Base-by-base conservation (phyloP, 768 basidiomycete species). In the Termitomyces sp. region DNA sequence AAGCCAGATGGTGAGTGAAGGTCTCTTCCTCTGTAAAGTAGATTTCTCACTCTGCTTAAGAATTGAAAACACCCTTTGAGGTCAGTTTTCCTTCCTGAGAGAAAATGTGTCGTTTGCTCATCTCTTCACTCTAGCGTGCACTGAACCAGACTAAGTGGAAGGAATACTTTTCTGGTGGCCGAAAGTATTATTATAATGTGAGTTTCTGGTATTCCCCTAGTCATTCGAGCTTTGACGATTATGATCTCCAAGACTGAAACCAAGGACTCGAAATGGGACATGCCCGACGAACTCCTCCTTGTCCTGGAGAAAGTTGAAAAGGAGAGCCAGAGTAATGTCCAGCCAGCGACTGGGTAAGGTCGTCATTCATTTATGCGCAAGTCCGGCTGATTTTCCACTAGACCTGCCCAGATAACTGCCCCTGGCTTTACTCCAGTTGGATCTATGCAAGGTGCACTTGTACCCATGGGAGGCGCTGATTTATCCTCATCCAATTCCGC, bases 211-310 rank as follows among this genome's bases (percentile, higher is more conserved):
- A 49, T 33, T 24, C 18, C 36, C 3, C 10, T 15, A 18, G n/a
- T 16, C 47, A 45, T 5, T 37, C 54, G 58, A 36, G 56, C 61
- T 51, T 37, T 58, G 26, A 45, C 46, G 2, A 10, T 39, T 51
- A 8, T 12, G 36, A 31, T 16, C 66, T 26, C n/a, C 2, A 66
- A 97, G 87, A 88, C 85, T 33, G 86, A 90, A 42, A 82, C 86
- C 31, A 96, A 94, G 64, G 92, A 96, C 72, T 96, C 94, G 2
- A 93, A 95, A 76, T 98, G 97, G 97, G 93, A 96, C 58, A 89
- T 96, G 85, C 97, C 97, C 10, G 87, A 93, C 54, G 95, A 98
- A 66, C 82, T 99, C 28, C 73, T 88, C 24, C 78, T 91, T n/a
- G 73, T 95, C 24, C 77, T 94, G 37, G 88, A 92, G 68, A 90